Evolutionary conservation across 1,284 basidiomycete species (phyloP).

Genomic region (Ustilago shanxiensis): DNA sequence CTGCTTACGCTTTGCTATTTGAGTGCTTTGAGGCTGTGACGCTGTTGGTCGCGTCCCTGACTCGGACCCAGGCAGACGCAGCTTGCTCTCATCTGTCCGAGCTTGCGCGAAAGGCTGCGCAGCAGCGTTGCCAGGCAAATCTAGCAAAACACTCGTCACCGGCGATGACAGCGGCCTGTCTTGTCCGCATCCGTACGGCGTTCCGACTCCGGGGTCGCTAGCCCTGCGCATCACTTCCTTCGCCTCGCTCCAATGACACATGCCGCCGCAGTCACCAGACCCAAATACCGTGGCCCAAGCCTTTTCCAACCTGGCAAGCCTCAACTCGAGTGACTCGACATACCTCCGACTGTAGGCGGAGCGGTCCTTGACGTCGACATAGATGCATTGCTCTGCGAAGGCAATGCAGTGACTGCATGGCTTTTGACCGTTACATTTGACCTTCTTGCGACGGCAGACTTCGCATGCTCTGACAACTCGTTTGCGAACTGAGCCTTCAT

Average conservation of each 20-base stretch:
- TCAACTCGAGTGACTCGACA: conserved; percentile 49
- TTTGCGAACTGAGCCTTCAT: conserved; percentile 38
- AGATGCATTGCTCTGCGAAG: conserved; percentile 48
- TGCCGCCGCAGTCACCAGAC: background rate
- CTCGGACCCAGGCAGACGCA: background rate
- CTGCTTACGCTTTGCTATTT: background rate
- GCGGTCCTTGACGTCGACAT: conserved; percentile 48
- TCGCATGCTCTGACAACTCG: conserved; percentile 53
- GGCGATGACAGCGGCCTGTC: background rate
- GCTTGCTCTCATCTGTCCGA: background rate
- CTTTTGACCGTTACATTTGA: conserved; percentile 58
- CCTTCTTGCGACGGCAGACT: conserved; percentile 56
- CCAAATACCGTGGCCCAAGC: background rate
- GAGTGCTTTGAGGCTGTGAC: background rate
- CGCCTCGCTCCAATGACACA: background rate
- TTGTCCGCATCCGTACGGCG: background rate
- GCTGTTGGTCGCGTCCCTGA: background rate
- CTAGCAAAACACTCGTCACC: background rate
- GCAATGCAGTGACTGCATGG: conserved; percentile 52
- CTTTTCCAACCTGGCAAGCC: conserved; percentile 41
- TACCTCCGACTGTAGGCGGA: conserved; percentile 54
- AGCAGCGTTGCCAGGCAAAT: background rate
- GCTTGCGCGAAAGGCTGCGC: background rate
- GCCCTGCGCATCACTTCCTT: conserved; percentile 1
- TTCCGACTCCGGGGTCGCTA: conserved; percentile 9